Percentiles rank a stretch among this genome's conserved stretches.
These are phyloP conservation scores for Lachnum nothofagi DNA, from an alignment of 2,329 filamentous ascomycete genomes.

Conservation along the genomic window DNA sequence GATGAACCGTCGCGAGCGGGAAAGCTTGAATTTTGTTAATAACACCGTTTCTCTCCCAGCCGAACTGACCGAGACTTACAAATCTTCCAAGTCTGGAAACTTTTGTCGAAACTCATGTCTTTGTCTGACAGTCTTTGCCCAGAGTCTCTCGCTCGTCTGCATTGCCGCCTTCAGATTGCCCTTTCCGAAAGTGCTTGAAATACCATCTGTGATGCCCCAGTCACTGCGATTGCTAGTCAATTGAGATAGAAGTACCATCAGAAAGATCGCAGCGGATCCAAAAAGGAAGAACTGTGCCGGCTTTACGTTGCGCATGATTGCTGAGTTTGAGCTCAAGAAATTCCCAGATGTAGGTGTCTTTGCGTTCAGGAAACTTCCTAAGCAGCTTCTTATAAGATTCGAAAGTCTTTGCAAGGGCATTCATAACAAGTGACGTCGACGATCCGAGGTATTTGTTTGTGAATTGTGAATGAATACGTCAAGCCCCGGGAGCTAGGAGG, in stretches of 20 bases:
- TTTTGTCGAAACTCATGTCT: constrained; percentile 27
- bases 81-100: constrained; percentile 24
- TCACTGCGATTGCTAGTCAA: not conserved
- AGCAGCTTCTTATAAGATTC: too few species aligned
- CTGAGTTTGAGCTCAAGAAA: too few species aligned
- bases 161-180: constrained; percentile 21
- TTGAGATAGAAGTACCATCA: constrained; percentile 12
- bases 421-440: too few species aligned
- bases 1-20: constrained; percentile 12
- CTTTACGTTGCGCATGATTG: constrained; percentile 7
- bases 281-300: constrained; percentile 12
- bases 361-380: too few species aligned
- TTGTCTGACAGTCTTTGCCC: constrained; percentile 31
- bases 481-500: too few species aligned
- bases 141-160: constrained; percentile 25
- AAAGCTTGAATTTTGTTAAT: constrained; percentile 19
- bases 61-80: constrained; percentile 22
- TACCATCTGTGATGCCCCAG: constrained; percentile 1
- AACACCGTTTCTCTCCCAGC: not conserved
- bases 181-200: constrained; percentile 9
- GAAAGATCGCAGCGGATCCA: constrained; percentile 8
- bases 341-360: too few species aligned
- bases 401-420: too few species aligned
- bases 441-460: too few species aligned
- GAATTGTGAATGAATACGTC: too few species aligned